phyloP scores from a whole-genome alignment of 768 basidiomycete species.

The Trametes meyenii region DNA sequence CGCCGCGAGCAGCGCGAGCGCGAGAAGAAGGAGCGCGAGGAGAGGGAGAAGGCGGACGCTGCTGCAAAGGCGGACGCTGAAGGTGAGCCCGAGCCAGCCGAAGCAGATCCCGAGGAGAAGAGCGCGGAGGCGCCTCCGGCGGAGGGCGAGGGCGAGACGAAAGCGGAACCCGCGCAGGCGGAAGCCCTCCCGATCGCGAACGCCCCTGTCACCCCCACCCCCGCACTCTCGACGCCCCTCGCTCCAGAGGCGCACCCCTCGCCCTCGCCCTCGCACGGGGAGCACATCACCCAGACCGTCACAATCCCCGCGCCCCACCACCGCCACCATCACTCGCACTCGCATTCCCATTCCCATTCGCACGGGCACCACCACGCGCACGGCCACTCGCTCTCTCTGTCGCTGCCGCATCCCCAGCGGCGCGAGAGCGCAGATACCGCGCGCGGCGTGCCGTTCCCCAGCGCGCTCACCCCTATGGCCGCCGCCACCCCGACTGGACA shows the following conservation, averaged over 20 bases:
- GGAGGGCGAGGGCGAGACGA: constrained; percentile 23
- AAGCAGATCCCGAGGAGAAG: constrained; percentile 6
- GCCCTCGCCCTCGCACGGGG: constrained; percentile 25
- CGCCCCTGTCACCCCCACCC: constrained; percentile 11
- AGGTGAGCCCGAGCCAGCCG: constrained; percentile 2
- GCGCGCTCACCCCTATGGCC: background rate
- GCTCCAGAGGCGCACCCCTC: constrained; percentile 3
- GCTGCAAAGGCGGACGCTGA: constrained; percentile 17
- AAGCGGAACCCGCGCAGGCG: constrained; percentile 7
- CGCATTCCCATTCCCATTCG: constrained; percentile 11
- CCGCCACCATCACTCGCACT: constrained; percentile 31
- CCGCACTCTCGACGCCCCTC: constrained; percentile 4
- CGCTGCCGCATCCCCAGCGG: constrained; percentile 21
- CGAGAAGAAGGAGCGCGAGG: constrained; percentile 49
- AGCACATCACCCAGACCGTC: constrained; percentile 40
- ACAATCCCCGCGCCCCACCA: constrained; percentile 40
- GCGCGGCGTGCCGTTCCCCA: constrained; percentile 18
- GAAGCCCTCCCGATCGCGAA: background rate
- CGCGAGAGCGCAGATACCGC: constrained; percentile 32
- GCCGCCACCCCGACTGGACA: background rate
- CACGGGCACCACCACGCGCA: constrained; percentile 15
- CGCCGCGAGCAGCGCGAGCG: constrained; percentile 61
- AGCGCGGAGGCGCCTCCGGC: background rate
- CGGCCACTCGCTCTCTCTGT: constrained; percentile 13
- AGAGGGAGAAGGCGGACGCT: constrained; percentile 30